phyloP scores from a whole-genome alignment of 1,139 yeast genomes.

The Candida frijolesensis region DNA sequence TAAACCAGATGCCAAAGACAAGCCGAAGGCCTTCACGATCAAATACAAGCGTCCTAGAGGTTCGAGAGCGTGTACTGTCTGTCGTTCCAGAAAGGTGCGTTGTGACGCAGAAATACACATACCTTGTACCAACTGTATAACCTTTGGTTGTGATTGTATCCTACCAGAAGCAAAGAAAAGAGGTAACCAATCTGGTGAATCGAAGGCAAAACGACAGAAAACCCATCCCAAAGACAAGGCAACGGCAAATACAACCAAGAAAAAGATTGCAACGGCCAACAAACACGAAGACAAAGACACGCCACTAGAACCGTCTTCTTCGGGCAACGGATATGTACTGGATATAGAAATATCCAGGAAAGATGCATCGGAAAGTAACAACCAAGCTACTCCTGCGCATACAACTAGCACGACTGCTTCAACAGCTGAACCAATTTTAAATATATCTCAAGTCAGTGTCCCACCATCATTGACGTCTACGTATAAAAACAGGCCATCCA shows the following conservation, averaged over 20 bases:
- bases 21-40: conserved; percentile 52
- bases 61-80: conserved; percentile 55
- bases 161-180: conserved; percentile 61
- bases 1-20: conserved; percentile 22
- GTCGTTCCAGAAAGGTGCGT: conserved; percentile 73
- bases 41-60: conserved; percentile 56
- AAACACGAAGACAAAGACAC: not conserved
- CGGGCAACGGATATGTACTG: not conserved
- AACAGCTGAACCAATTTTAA: conserved; percentile 40
- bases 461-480: conserved; percentile 49
- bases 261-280: not conserved
- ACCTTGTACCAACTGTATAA: conserved; percentile 77
- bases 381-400: not conserved
- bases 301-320: not conserved
- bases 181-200: conserved; percentile 31
- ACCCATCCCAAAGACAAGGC: not conserved
- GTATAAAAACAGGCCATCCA: conserved; percentile 43
- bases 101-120: conserved; percentile 70
- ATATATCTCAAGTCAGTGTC: conserved; percentile 45
- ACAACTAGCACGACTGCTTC: not conserved
- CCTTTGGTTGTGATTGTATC: conserved; percentile 73
- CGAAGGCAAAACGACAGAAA: conserved; percentile 24
- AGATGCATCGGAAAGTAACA: not conserved
- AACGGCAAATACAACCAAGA: not conserved
- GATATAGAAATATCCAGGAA: not conserved